Conservation (phyloP, 306 rosid species). For the Bauhinia variegata region DNA sequence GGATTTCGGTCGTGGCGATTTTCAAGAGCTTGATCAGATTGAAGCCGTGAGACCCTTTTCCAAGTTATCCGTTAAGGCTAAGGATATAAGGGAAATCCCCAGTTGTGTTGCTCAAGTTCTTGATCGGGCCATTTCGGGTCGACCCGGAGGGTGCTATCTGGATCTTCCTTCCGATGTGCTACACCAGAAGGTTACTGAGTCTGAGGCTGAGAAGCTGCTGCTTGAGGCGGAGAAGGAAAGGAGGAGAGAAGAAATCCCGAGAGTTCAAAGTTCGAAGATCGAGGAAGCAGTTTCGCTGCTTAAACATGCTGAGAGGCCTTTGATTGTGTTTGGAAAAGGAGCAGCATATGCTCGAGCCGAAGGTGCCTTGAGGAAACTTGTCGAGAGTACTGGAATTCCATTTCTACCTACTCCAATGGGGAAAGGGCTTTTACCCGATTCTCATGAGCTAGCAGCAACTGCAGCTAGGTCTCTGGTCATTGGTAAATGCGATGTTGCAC, state of each 20-base stretch:
- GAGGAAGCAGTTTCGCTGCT: conserved; percentile 60
- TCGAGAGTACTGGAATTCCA: conserved; percentile 83
- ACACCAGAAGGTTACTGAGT: conserved; percentile 59
- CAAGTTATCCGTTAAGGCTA: conserved; percentile 69
- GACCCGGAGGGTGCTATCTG: conserved; percentile 86
- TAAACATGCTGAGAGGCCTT: conserved; percentile 70
- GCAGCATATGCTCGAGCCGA: conserved; percentile 87
- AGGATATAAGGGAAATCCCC: conserved; percentile 63
- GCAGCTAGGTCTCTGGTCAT: conserved; percentile 93
- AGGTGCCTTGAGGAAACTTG: conserved; percentile 56
- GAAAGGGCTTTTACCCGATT: conserved; percentile 78
- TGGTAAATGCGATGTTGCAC: conserved; percentile 88
- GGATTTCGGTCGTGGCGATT: conserved; percentile 88
- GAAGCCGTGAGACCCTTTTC: conserved; percentile 75
- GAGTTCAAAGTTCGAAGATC: conserved; percentile 39
- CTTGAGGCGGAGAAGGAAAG: conserved; percentile 41
- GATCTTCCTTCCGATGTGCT: conserved; percentile 88
- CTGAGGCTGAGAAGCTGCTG: conserved; percentile 66
- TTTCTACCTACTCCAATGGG: conserved; percentile 98
- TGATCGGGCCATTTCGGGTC: conserved; percentile 49
- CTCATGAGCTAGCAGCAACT: conserved; percentile 80
- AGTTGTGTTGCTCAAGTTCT: conserved; percentile 61
- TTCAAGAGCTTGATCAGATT: conserved; percentile 93
- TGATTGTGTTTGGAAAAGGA: conserved; percentile 90
- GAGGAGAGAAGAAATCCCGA: not conserved